Base-by-base conservation (phyloP, 352 stramenopile genomes). In the Phytophthora constricta region DNA sequence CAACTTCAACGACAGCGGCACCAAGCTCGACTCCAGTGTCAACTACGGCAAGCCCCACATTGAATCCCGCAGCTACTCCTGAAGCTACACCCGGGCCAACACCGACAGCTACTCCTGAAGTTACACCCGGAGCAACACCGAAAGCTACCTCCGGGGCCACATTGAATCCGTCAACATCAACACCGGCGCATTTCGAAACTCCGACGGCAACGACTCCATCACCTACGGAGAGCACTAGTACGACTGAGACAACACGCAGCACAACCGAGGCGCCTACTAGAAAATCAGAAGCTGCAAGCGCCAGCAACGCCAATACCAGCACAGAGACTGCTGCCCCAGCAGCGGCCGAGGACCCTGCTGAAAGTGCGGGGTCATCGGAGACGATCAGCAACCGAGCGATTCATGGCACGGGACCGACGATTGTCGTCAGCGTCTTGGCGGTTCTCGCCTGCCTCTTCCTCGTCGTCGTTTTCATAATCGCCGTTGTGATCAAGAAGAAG, bases 401-500 rank as follows among this genome's bases (percentile, higher is more conserved):
- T 2, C n/a, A 26, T 31, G 20, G 22, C 11, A n/a, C 63, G 10
- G 49, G 48, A 1, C 48, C 49, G 11, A 25, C 31, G 19, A 37
- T 70, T 31, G 34, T 70, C 42, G 25, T 70, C 4, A 70, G 63
- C 27, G 56, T 70, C 45, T 19, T 70, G 20, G 55, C 56, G 1
- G 56, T 70, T 19, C 42, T 70, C 3, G 63, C 53, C 22, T 55
- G 39, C 25, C 55, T 70, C 48, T 66, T 70, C 28, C 20, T 66
- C n/a, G 8, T 56, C 2, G 33, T 70, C n/a, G 23, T 62, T 3
- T 25, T 42, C 17, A 26, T 70, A 9, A 52, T 70, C 26, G 51
- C 41, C 28, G 31, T 70, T n/a, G 33, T 70, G n/a, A 52, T 47
- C 41, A 70, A 56, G 56, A 70, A 70, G 56, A 70, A 70, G 26